Percentiles rank a stretch among this genome's conserved stretches.
These are phyloP conservation scores for Linnemannia exigua DNA, from an alignment of 192 early-diverging fungal genomes.

Conservation along the genomic window DNA sequence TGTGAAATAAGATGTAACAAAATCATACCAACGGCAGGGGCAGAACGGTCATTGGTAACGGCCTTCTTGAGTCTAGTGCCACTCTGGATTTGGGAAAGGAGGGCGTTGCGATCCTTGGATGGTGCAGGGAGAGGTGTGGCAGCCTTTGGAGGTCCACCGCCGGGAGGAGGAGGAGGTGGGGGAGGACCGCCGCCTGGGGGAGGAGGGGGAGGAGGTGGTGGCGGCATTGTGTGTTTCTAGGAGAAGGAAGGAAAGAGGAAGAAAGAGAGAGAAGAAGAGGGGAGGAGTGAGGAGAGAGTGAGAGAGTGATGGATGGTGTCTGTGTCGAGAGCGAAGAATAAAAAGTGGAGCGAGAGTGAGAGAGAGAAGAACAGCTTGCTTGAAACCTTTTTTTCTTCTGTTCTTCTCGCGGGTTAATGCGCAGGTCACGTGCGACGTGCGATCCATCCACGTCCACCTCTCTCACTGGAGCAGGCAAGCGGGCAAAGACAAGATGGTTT, in stretches of 20 bases:
- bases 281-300: not conserved
- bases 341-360: not conserved
- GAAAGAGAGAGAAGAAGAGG: not conserved
- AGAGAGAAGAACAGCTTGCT: not conserved
- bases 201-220: slow-evolving; percentile 61
- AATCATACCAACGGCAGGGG: slow-evolving; percentile 62
- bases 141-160: slow-evolving; percentile 35
- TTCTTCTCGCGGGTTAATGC: not conserved
- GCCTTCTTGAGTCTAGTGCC: slow-evolving; percentile 78
- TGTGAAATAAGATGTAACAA: not conserved
- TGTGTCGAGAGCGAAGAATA: not conserved
- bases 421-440: not conserved
- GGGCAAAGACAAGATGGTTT: not conserved
- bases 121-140: slow-evolving; percentile 24
- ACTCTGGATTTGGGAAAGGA: slow-evolving; percentile 81
- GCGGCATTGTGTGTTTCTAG: slow-evolving; percentile 28
- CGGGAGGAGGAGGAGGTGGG: slow-evolving; percentile 48
- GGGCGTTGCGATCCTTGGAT: slow-evolving; percentile 63
- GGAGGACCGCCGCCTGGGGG: slow-evolving; percentile 27
- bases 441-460: not conserved
- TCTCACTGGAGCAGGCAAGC: not conserved
- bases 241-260: not conserved
- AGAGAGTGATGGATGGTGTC: not conserved
- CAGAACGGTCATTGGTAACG: slow-evolving; percentile 81
- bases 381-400: not conserved